These are phyloP conservation scores for Pseudogymnoascus sp. DNA, from an alignment of 2,329 filamentous ascomycete species.

Conservation along the genomic window DNA sequence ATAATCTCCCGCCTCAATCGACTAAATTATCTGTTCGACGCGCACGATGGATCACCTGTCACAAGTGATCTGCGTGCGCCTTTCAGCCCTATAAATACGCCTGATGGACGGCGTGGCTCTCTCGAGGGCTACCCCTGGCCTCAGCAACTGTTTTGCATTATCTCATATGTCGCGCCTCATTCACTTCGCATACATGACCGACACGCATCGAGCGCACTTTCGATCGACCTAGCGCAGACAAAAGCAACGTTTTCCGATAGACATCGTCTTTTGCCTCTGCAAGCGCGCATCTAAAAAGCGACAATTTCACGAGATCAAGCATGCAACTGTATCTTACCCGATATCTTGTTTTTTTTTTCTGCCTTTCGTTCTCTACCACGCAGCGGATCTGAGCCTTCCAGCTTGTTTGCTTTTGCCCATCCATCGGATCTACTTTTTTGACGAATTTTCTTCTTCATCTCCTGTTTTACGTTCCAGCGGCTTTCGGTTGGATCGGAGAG, in stretches of 20 bases:
- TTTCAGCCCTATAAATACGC: conserved; percentile 16
- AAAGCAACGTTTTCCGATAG: neutral
- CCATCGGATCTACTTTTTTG: neutral
- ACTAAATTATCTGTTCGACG: conserved; percentile 5
- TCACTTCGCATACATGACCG: conserved; percentile 1
- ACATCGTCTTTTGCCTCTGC: neutral
- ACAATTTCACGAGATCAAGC: neutral
- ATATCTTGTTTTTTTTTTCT: conserved; percentile 1
- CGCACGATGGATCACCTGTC: conserved; percentile 1
- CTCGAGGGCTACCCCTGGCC: conserved; percentile 19
- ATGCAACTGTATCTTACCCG: conserved; percentile 5
- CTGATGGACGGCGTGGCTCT: conserved; percentile 20
- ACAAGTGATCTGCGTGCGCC: conserved; percentile 1
- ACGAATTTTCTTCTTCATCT: conserved; percentile 4
- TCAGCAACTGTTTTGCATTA: conserved; percentile 11
- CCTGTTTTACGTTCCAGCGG: conserved; percentile 1
- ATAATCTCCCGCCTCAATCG: neutral
- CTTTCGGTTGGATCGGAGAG: neutral
- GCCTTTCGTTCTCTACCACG: neutral
- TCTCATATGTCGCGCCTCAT: conserved; percentile 2
- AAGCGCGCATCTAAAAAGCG: neutral
- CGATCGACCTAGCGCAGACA: neutral
- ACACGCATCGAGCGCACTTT: neutral
- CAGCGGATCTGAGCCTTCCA: conserved; percentile 5
- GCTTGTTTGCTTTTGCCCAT: neutral